Evolutionary conservation across 495 filamentous ascomycete genomes (phyloP).

Genomic region (Penicillium mononematosum): DNA sequence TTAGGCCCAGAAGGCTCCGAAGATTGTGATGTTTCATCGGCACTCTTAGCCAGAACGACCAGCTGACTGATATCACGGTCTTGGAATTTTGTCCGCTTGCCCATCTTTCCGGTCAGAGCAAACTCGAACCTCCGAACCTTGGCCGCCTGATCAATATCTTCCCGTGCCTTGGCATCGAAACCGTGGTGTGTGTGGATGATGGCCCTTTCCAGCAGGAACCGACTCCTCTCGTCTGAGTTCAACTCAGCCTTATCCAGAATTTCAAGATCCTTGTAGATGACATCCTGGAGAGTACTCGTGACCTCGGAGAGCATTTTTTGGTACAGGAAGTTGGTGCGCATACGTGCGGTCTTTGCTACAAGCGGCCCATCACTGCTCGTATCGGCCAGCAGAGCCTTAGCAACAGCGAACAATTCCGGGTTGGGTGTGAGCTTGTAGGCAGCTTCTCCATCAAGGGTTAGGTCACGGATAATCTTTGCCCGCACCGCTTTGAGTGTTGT

Average conservation of each 20-base stretch:
- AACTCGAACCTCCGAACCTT: conserved; percentile 69
- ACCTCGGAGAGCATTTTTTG: conserved; percentile 82
- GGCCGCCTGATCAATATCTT: conserved; percentile 66
- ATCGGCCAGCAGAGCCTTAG: conserved; percentile 53
- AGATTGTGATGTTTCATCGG: conserved; percentile 25
- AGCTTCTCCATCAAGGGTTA: conserved; percentile 81
- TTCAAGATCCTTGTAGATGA: conserved; percentile 53
- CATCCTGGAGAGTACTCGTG: conserved; percentile 60
- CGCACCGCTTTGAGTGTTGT: conserved; percentile 39
- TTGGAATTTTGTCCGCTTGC: conserved; percentile 92
- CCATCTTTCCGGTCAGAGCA: conserved; percentile 78
- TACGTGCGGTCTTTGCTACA: conserved; percentile 41
- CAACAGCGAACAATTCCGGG: conserved; percentile 77
- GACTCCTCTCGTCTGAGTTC: conserved; percentile 47
- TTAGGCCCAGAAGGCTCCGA: conserved; percentile 50
- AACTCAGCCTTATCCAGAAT: conserved; percentile 46
- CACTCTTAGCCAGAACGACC: conserved; percentile 84
- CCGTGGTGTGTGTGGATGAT: conserved; percentile 84
- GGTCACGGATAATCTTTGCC: conserved; percentile 55
- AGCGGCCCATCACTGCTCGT: conserved; percentile 35
- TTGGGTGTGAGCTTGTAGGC: conserved; percentile 81
- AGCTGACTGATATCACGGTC: conserved; percentile 85
- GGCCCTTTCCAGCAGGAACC: conserved; percentile 77
- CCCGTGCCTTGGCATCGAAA: conserved; percentile 70
- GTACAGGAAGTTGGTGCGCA: conserved; percentile 80